Evolutionary conservation across 768 basidiomycete species (phyloP), one percentile per base, ranked within the genome.

Genomic region (Lactarius evosmus): DNA sequence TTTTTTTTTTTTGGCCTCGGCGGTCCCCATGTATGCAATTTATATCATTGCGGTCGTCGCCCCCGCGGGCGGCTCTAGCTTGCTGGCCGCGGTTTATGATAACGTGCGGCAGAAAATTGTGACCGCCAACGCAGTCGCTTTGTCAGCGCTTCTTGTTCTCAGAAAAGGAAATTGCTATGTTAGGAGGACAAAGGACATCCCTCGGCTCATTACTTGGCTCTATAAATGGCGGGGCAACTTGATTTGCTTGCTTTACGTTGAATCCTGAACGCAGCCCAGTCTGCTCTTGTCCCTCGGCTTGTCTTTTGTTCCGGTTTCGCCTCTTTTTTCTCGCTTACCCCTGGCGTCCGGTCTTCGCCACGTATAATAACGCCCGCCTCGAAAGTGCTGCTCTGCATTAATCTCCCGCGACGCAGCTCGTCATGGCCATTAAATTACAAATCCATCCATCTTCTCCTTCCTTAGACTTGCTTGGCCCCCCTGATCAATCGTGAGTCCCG

Each of bases 381-480:
- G 41, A 22, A 36, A 17, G 16, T 1, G 27, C 19, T 46, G 7
- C 12, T 51, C 44, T 11, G 12, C 40, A 9, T 32, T 59, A n/a
- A 40, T 8, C 46, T 44, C 50, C 55, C 29, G 3, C 22, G 22
- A 34, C 49, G 3, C 7, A 50, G n/a, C 29, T 27, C 51, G 53
- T 50, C 69, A 93, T 92, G 90, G 79, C 88, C 44, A 76, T 92
- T 69, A 78, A 83, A 55, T 72, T 93, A 62, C 76, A 82, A 58
- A 87, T 93, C 65, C 75, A 83, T 33, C 87, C 91, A 0, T 77
- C 80, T 60, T 76, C 83, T 41, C 69, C 78, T 55, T 74, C 79
- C 33, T 74, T 93, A 67, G 82, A 87, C 70, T 84, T 93, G 82
- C 85, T 84, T 70, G 92, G 91, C 60, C 79, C 82, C 32, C 82